phyloP scores from a whole-genome alignment of 2,329 filamentous ascomycete species.

The Alternaria metachromatica region DNA sequence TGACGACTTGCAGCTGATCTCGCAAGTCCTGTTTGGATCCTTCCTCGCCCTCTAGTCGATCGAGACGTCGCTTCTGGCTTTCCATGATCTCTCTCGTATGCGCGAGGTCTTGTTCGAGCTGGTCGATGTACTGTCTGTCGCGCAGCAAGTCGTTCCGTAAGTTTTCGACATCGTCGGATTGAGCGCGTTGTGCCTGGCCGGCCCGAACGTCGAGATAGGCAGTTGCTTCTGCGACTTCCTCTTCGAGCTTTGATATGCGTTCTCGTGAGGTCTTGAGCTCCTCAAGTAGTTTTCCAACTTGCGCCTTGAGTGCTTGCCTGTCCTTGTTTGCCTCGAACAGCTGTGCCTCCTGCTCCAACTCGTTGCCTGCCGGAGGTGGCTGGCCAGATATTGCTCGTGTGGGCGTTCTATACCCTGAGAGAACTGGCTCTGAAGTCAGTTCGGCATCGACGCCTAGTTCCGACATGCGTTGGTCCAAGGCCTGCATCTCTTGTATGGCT shows the following conservation, averaged over 20 bases:
- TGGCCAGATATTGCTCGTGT: conserved; percentile 40
- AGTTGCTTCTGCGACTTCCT: conserved; percentile 56
- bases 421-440: conserved; percentile 41
- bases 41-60: conserved; percentile 51
- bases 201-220: conserved; percentile 53
- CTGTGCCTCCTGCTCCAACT: conserved; percentile 58
- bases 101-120: conserved; percentile 56
- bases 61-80: conserved; percentile 55
- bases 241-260: conserved; percentile 54
- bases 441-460: conserved; percentile 46
- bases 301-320: conserved; percentile 52
- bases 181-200: conserved; percentile 43
- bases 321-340: conserved; percentile 57
- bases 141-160: conserved; percentile 53
- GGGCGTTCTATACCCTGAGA: conserved; percentile 43
- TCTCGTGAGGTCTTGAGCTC: conserved; percentile 52
- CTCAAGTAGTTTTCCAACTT: conserved; percentile 48
- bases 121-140: conserved; percentile 58
- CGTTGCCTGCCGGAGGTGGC: conserved; percentile 39
- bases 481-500: conserved; percentile 51
- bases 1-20: conserved; percentile 58
- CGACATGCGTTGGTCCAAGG: conserved; percentile 44
- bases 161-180: conserved; percentile 54
- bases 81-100: conserved; percentile 53
- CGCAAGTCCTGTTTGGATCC: conserved; percentile 57